These are phyloP conservation scores for Trichosporon sp. DNA, from an alignment of 1,284 basidiomycete species.

Conservation along the genomic window DNA sequence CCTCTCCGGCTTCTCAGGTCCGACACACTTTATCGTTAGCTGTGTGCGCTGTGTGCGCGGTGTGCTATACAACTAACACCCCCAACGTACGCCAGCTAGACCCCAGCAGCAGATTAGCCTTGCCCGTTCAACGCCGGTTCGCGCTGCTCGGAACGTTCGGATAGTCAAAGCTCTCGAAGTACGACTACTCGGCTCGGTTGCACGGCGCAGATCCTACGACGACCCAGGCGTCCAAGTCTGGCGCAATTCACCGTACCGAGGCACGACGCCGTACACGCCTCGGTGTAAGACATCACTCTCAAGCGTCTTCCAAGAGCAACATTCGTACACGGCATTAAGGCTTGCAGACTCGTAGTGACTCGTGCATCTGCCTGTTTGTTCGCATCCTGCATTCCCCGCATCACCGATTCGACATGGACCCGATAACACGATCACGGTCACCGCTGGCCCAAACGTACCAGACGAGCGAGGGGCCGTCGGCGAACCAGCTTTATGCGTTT, in stretches of 20 bases:
- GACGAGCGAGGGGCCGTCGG: not conserved
- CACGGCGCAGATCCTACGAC: too few relatives aligned
- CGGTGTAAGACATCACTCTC: not conserved
- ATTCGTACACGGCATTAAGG: too few relatives aligned
- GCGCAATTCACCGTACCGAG: conserved; percentile 6
- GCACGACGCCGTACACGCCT: not conserved
- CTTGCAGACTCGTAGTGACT: too few relatives aligned
- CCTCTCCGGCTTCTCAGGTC: not conserved
- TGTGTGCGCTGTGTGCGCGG: not conserved
- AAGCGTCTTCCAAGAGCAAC: not conserved
- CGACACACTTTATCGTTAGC: too few relatives aligned
- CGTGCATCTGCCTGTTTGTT: not conserved
- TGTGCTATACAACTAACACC: too few relatives aligned
- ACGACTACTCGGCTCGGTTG: not conserved
- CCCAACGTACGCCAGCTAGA: too few relatives aligned
- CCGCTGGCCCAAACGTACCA: not conserved
- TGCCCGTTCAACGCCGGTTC: too few relatives aligned
- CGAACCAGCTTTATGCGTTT: conserved; percentile 24
- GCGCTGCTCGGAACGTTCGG: not conserved
- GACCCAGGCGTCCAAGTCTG: not conserved
- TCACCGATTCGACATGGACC: not conserved
- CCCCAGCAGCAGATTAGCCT: too few relatives aligned
- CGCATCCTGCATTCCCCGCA: not conserved
- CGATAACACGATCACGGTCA: not conserved
- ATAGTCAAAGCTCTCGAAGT: not conserved